Base-by-base conservation (phyloP, 139 green algal genomes). In the Nannochloris sp. region DNA sequence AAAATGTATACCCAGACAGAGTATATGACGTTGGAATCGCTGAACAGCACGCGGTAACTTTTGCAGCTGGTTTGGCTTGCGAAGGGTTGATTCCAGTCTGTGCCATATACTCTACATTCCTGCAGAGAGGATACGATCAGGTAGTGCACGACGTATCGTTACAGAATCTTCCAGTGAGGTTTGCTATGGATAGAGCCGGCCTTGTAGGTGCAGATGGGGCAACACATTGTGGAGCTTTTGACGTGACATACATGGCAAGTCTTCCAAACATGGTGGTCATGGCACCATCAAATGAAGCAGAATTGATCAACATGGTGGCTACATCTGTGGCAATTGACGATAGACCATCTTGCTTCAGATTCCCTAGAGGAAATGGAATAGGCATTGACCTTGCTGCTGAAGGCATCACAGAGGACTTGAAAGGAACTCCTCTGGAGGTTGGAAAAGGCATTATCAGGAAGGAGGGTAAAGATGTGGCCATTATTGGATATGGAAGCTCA, bases 11-110 rank as follows among this genome's bases (percentile, higher is more conserved):
- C 75, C 85, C 86, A 1, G 88, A 93, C 36, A 84, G 93, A 23
- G 88, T 86, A 45, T 98, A 93, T 67, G 94, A 99, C 62, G 93
- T 97, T 10, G 94, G 94, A 70, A 99, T 99, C 66, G 93, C 93
- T 2, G 94, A 99, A 80, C 94, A 99, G 85, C 92, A 98, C 69
- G 88, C 87, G 9, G 89, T 97, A 2, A 97, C 91, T 3, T 97
- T 98, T 82, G 86, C 91, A 0, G 91, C 92, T 3, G 94, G 94
- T 1, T 70, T 99, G 67, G 94, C 93, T 3, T 85, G 68, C 59
- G 94, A 99, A 74, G 94, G 94, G 43, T 75, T 98, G 36, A 79
- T 87, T 17, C 94, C 94, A 50, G 92, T 97, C 63, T 86, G 74
- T 61, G 86, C 93, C 60, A 96, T 99, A 73, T 99, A 99, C 77